Base-by-base conservation (phyloP, 1,284 basidiomycete genomes). In the Phenoliferia sp. region DNA sequence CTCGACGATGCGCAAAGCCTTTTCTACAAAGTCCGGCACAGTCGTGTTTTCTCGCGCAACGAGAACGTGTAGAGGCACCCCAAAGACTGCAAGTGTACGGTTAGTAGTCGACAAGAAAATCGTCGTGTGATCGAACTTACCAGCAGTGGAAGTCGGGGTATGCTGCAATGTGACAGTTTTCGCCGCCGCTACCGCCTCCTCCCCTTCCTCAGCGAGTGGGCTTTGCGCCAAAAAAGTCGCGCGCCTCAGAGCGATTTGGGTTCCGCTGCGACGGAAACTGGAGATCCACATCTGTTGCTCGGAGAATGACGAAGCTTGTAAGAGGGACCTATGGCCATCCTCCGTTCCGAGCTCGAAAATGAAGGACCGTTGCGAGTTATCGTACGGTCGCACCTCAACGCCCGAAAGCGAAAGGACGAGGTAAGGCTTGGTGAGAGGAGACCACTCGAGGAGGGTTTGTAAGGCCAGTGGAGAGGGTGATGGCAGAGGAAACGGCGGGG, bases 271-370 rank as follows among this genome's bases (percentile, higher is more conserved):
- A 55, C 84, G 83, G 68, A 92, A 86, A 19, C 85, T 86, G 29
- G 87, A 85, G 65, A 90, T 82, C 90, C 90, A 92, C 72, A 83
- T 86, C 62, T 78, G 82, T 85, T 89, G 86, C 70, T 90, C 89
- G 34, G 81, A 80, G 76, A 83, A 85, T 67, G 83, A 85, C 35
- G 85, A 77, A 1, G 89, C 86, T 77, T 92, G 90, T 22, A 92
- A 79, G 32, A 91, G 78, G 73, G 90, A 90, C 73, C 88, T 86
- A 0, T 88, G 89, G 5, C 90, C 90, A 76, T 92, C 90, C 76
- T 92, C 90, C 1, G 90, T 89, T 72, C 88, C 85, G 50, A 92
- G 81, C 75, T 89, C 86, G 81, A 92, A 90, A 44, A 85, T 86
- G 76, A 86, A 92, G 57, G 89, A 89, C 34, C 90, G 83, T 69